A percentile compares a stretch with the other conserved stretches of the same genome.
Conservation (phyloP, 352 stramenopile species). For the Blastocystis sp. region DNA sequence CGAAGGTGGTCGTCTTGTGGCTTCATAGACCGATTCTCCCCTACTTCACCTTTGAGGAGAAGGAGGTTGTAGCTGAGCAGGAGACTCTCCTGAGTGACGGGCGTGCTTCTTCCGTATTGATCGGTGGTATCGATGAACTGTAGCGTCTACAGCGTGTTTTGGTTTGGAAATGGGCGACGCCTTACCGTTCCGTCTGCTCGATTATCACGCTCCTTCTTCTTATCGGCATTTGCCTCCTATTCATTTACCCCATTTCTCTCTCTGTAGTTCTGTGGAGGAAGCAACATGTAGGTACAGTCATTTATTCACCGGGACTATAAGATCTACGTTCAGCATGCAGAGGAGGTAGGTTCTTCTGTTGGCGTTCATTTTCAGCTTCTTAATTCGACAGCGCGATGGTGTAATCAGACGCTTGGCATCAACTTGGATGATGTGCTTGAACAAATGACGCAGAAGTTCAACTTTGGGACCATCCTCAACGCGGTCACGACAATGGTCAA, state of each 20-base stretch:
- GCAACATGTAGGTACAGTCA: not conserved
- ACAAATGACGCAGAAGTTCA: not conserved
- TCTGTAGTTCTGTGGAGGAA: not conserved
- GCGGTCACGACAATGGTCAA: not conserved
- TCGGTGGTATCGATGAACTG: not conserved
- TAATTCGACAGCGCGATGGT: not conserved
- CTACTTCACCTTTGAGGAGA: constrained; percentile 7
- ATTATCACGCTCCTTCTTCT: constrained; percentile 34
- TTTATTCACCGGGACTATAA: constrained; percentile 13
- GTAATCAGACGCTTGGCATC: constrained; percentile 7
- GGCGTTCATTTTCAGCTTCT: not conserved
- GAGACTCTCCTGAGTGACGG: not conserved
- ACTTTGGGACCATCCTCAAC: not conserved
- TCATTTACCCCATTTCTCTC: not conserved
- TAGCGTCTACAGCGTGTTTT: not conserved
- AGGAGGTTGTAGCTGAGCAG: not conserved
- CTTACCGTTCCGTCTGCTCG: constrained; percentile 33
- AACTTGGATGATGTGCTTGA: constrained; percentile 4
- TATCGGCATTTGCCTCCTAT: not conserved
- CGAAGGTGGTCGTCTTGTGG: constrained; percentile 10
- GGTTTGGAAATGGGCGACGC: not conserved
- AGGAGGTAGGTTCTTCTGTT: not conserved
- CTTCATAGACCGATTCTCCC: constrained; percentile 22
- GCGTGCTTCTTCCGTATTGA: not conserved
- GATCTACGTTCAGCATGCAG: not conserved